Evolutionary conservation across 768 basidiomycete genomes (phyloP).

Genomic region (Rhodotorula sphaerocarpa): DNA sequence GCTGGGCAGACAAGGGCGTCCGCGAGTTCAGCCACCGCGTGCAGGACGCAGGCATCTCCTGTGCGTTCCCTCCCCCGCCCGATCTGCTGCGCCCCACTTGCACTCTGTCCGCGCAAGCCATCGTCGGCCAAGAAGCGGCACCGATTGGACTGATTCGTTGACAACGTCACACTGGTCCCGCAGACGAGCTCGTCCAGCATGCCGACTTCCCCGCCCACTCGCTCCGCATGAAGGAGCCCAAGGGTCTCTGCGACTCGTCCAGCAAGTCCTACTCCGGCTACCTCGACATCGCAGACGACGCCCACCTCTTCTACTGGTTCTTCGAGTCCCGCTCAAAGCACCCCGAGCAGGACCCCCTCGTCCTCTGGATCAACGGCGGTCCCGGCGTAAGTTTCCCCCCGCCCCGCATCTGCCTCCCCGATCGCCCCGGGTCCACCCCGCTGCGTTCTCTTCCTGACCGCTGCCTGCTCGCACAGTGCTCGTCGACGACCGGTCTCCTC

Average conservation of each 20-base stretch:
- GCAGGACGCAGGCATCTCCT: conserved; percentile 61
- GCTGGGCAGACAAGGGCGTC: conserved; percentile 48
- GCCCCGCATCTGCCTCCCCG: too few species aligned
- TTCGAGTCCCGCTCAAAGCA: conserved; percentile 62
- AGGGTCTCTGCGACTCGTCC: conserved; percentile 66
- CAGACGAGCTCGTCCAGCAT: conserved; percentile 61
- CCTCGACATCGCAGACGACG: conserved; percentile 67
- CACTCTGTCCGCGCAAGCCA: background rate
- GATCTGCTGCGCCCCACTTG: too few species aligned
- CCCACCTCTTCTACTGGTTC: conserved; percentile 82
- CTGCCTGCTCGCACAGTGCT: conserved; percentile 29
- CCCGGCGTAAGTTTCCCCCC: background rate
- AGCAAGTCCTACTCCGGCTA: conserved; percentile 78
- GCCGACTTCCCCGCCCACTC: conserved; percentile 51
- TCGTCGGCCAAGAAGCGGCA: background rate
- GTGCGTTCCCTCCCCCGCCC: conserved; percentile 48
- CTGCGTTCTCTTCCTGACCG: background rate
- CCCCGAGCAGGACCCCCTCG: conserved; percentile 68
- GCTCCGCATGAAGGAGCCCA: conserved; percentile 53
- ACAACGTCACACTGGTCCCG: background rate
- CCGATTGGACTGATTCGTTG: background rate
- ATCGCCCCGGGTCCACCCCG: too few species aligned
- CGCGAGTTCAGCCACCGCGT: conserved; percentile 52
- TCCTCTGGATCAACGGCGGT: conserved; percentile 53
- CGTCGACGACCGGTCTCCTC: conserved; percentile 60